Conservation (phyloP, 1,284 basidiomycete genomes). For the Moniliophthora roreri region DNA sequence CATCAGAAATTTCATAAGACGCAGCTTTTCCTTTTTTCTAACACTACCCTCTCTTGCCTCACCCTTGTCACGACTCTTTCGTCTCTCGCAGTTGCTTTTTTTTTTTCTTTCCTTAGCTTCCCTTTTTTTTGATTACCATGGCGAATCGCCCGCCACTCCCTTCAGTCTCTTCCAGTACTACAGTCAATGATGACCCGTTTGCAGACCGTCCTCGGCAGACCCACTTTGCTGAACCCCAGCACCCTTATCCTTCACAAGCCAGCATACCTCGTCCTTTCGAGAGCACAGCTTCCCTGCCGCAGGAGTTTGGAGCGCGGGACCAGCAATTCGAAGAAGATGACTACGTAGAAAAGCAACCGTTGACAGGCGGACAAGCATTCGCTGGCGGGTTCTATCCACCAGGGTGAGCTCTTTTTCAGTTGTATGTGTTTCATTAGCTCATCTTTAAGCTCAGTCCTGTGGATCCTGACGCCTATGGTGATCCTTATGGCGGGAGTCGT, state of each 20-base stretch:
- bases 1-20: no score
- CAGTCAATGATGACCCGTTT: conserved; percentile 60
- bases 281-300: conserved; percentile 54
- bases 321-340: conserved; percentile 60
- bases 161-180: conserved; percentile 36
- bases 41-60: background rate
- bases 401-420: conserved; percentile 41
- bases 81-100: conserved; percentile 8
- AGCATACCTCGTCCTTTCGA: conserved; percentile 40
- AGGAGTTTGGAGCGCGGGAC: conserved; percentile 47
- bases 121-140: conserved; percentile 33
- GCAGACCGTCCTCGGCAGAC: conserved; percentile 60
- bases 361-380: conserved; percentile 56
- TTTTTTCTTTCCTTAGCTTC: conserved; percentile 14
- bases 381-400: conserved; percentile 71
- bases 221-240: conserved; percentile 58
- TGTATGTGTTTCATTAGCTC: background rate
- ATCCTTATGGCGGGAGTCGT: conserved; percentile 55
- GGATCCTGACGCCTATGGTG: conserved; percentile 64
- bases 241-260: conserved; percentile 45
- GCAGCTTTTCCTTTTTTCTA: background rate
- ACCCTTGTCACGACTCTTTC: background rate
- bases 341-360: conserved; percentile 68
- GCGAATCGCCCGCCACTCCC: conserved; percentile 45
- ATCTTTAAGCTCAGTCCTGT: conserved; percentile 40